These are phyloP conservation scores for Rhizopogon vinicolor DNA, from an alignment of 768 basidiomycete species.

Conservation along the genomic window DNA sequence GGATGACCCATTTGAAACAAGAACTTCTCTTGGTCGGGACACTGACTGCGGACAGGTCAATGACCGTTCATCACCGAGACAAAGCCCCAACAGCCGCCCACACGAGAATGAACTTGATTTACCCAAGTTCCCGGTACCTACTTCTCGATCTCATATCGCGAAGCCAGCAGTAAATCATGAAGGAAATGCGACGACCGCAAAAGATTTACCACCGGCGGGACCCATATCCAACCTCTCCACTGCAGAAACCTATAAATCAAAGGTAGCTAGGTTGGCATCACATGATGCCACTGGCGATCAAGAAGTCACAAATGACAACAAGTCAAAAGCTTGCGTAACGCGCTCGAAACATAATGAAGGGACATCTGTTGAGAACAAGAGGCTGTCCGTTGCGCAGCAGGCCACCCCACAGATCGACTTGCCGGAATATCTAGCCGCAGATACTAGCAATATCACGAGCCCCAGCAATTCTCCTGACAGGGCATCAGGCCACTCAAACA, in stretches of 20 bases:
- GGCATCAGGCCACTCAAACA: neutral
- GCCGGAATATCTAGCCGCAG: neutral
- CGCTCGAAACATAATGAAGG: neutral
- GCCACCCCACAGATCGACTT: neutral
- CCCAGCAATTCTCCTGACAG: constrained; percentile 5
- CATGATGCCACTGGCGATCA: neutral
- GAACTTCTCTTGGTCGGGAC: neutral
- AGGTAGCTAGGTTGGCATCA: neutral
- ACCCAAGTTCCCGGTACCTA: too few species aligned
- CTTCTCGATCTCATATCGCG: neutral
- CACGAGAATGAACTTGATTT: neutral
- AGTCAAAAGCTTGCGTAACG: neutral
- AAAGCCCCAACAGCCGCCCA: neutral
- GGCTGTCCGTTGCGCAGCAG: neutral
- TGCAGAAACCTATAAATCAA: neutral
- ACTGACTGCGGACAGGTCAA: neutral
- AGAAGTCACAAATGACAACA: neutral
- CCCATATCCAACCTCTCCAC: neutral
- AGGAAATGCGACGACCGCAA: neutral
- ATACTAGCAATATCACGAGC: constrained; percentile 17
- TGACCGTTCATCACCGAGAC: neutral
- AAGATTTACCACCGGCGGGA: neutral
- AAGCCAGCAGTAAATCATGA: neutral
- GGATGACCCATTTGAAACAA: neutral
- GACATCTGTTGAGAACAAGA: neutral